phyloP scores from a whole-genome alignment of 768 basidiomycete species.

The Leucosporidium creatinivorum region DNA sequence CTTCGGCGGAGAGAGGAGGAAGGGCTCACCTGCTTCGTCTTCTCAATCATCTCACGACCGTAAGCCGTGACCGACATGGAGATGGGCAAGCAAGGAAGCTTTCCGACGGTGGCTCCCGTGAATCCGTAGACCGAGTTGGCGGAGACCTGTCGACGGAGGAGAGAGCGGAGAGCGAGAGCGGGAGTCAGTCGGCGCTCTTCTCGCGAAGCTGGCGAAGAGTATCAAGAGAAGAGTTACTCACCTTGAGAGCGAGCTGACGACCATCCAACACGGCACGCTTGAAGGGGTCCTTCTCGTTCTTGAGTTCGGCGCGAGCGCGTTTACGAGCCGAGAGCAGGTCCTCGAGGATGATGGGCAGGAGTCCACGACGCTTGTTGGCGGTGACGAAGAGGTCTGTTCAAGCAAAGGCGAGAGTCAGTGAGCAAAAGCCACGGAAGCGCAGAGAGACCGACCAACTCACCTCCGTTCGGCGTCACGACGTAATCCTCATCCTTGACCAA shows the following conservation, averaged over 20 bases:
- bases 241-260: slow-evolving; percentile 92
- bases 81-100: slow-evolving; percentile 88
- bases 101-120: slow-evolving; percentile 94
- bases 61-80: slow-evolving; percentile 93
- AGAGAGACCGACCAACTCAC: slow-evolving; percentile 44
- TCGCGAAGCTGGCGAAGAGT: not conserved
- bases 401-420: not conserved
- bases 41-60: slow-evolving; percentile 98
- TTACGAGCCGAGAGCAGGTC: slow-evolving; percentile 90
- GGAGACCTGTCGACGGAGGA: slow-evolving; percentile 59
- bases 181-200: not conserved
- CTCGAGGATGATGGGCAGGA: slow-evolving; percentile 84
- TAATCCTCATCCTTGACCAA: slow-evolving; percentile 83
- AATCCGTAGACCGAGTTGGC: slow-evolving; percentile 99
- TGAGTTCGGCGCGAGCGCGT: slow-evolving; percentile 87
- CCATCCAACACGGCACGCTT: slow-evolving; percentile 95
- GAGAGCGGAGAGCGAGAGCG: not conserved
- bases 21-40: slow-evolving; percentile 66
- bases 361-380: slow-evolving; percentile 65
- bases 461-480: slow-evolving; percentile 89
- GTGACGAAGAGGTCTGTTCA: slow-evolving; percentile 73
- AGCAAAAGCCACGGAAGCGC: not conserved
- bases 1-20: too few species aligned
- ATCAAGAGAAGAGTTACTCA: slow-evolving; percentile 38
- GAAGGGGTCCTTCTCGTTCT: slow-evolving; percentile 94